A percentile compares a stretch with the other conserved stretches of the same genome.
These are phyloP conservation scores for Colletotrichum gloeosporioides DNA, from an alignment of 2,329 filamentous ascomycete species.

Conservation along the genomic window DNA sequence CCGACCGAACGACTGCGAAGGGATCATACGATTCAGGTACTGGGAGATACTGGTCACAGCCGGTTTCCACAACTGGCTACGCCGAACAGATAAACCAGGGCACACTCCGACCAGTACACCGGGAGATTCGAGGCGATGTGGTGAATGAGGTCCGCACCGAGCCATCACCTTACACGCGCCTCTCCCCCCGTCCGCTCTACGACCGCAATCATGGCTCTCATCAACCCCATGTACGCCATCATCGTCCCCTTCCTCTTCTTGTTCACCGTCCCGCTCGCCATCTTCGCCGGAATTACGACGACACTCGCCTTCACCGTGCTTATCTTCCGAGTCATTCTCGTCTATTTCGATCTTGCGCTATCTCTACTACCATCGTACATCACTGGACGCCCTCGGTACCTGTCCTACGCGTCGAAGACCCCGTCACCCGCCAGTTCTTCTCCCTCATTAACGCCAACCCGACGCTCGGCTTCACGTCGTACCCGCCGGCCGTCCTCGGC, in stretches of 20 bases:
- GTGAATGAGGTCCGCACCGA: neutral
- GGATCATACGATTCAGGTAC: conserved; percentile 18
- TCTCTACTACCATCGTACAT: conserved; percentile 64
- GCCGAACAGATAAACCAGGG: conserved; percentile 1
- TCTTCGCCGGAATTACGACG: conserved; percentile 69
- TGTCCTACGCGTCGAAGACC: conserved; percentile 31
- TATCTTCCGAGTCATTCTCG: conserved; percentile 62
- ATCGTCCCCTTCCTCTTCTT: conserved; percentile 67
- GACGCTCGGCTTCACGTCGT: conserved; percentile 11
- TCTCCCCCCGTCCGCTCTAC: neutral
- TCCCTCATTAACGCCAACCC: conserved; percentile 22
- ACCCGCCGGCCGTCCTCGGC: conserved; percentile 9
- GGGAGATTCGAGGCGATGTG: neutral
- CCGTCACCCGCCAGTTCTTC: conserved; percentile 20
- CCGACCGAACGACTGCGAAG: conserved; percentile 15
- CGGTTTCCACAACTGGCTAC: neutral
- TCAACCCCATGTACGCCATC: conserved; percentile 61
- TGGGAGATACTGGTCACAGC: conserved; percentile 3
- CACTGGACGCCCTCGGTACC: conserved; percentile 39
- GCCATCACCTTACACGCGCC: neutral
- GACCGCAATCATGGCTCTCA: conserved; percentile 49
- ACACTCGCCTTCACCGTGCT: conserved; percentile 66
- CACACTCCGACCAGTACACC: neutral
- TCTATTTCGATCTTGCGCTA: conserved; percentile 68
- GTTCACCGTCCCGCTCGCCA: conserved; percentile 66